Evolutionary conservation across 1,284 basidiomycete genomes (phyloP), one percentile per base, ranked within the genome.

Genomic region (Ustilago trichophora): DNA sequence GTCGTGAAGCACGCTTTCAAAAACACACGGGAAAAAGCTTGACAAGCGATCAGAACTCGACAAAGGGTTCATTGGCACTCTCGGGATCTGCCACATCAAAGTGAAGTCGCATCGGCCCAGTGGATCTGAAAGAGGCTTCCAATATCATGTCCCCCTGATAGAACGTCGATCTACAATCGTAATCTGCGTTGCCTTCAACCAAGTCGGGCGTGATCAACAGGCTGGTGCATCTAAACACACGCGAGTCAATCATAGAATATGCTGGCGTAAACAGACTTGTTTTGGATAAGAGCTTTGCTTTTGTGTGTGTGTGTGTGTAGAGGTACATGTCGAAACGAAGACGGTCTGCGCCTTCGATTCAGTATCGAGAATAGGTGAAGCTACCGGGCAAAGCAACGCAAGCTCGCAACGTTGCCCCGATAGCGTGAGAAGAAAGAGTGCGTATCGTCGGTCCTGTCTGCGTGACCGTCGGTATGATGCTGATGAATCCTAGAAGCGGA

Each of bases 201-300:
- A n/a, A n/a, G n/a, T n/a, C n/a, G n/a, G n/a, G n/a, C n/a, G n/a
- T n/a, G n/a, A n/a, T n/a, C n/a, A n/a, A n/a, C n/a, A n/a, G n/a
- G 19, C 33, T 24, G 37, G 24, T 15, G 37, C 22, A n/a, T 25
- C 4, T 16, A 36, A 6, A 37, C 25, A 13, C 26, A 37, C 32
- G 21, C 12, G 2, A 13, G 7, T 11, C 13, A 13, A 29, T 13
- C 7, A 22, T 6, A 18, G 18, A 15, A 15, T 13, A 41, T 56
- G 36, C 38, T 63, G 59, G 59, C 59, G 59, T 63, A 57, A 49
- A 64, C 60, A 64, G 62, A 51, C 55, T 54, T 58, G 55, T 65
- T 59, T 65, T 59, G 54, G 44, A 24, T 59, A 8, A 42, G 57
- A 62, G 57, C 57, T 62, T 62, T 49, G 64, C 49, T 67, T 67